Percentiles rank a stretch among this genome's conserved stretches.
Conservation (phyloP, 768 basidiomycete genomes). For the Mycena crocata region DNA sequence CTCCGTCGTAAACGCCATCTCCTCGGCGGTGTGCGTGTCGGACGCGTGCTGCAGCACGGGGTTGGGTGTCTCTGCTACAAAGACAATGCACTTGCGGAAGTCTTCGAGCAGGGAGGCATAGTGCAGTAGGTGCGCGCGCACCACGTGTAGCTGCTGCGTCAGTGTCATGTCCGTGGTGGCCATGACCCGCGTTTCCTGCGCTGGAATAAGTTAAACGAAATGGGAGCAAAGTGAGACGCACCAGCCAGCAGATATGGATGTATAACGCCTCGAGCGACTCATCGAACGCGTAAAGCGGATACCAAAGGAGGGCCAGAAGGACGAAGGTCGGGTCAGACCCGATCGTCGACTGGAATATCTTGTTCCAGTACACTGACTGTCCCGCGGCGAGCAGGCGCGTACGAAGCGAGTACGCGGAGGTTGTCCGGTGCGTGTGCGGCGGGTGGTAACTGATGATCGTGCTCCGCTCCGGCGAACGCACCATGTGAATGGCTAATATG, state of each 20-base stretch:
- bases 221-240: slow-evolving; percentile 37
- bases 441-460: slow-evolving; percentile 62
- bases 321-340: slow-evolving; percentile 64
- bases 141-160: slow-evolving; percentile 65
- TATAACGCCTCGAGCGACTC: slow-evolving; percentile 66
- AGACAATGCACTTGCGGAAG: slow-evolving; percentile 63
- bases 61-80: slow-evolving; percentile 60
- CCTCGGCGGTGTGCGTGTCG: slow-evolving; percentile 21
- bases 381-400: slow-evolving; percentile 52
- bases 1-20: slow-evolving; percentile 24
- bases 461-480: slow-evolving; percentile 51
- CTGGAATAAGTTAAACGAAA: background rate
- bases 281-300: slow-evolving; percentile 71
- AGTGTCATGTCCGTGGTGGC: slow-evolving; percentile 52
- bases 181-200: slow-evolving; percentile 60
- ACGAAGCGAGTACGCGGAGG: slow-evolving; percentile 49
- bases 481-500: slow-evolving; percentile 66
- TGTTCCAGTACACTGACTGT: slow-evolving; percentile 58
- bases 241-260: slow-evolving; percentile 60
- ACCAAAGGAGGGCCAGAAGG: slow-evolving; percentile 66
- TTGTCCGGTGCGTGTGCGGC: slow-evolving; percentile 45
- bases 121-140: slow-evolving; percentile 69
- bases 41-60: slow-evolving; percentile 51
- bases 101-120: slow-evolving; percentile 65
- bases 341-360: slow-evolving; percentile 51